Base-by-base conservation (phyloP, 2,329 filamentous ascomycete species). In the Fusarium sp. region DNA sequence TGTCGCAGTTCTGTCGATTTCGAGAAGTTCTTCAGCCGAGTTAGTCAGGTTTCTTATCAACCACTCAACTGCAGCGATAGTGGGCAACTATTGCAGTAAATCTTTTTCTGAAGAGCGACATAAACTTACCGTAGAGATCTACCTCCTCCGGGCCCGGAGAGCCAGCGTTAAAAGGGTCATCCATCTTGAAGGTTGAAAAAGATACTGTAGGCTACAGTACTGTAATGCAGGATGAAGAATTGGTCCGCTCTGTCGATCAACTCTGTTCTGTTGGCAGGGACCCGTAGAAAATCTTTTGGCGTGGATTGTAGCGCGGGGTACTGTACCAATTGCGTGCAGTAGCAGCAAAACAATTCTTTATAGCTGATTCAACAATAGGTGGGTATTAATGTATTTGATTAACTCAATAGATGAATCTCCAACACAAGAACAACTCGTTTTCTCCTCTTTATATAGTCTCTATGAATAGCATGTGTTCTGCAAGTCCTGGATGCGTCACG, bases 1-100 rank as follows among this genome's bases (percentile, higher is more conserved):
- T 67, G 86, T 90, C 55, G 94, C 92, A 67, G 83, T 83, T 79
- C 87, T 91, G 55, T 90, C 84, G 75, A 98, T 87, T 64, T 89
- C 92, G 67, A 98, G 89, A 75, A 97, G 86, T 83, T 91, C 94
- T 44, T 53, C 57, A 40, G 16, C 34, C 32, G 46, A 55, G 65
- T 73, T 46, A 74, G 65, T 47, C 42, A 64, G 44, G 20, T 30
- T 41, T 60, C 46, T 37, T 49, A 56, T 48, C 52, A 69, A 53
- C 56, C 32, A n/a, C 40, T n/a, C 58, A 59, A 18, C 40, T 45
- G 27, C 22, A 51, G 46, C 44, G 30, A 48, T 41, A 48, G 14
- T 16, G 48, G 32, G 25, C n/a, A n/a, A 34, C 9, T 37, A 20
- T 41, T 24, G 11, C 11, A 41, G 22, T 51, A 52, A 48, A 55